Base-by-base conservation (phyloP, 495 filamentous ascomycete genomes). In the Podospora bellae-mahoneyi region DNA sequence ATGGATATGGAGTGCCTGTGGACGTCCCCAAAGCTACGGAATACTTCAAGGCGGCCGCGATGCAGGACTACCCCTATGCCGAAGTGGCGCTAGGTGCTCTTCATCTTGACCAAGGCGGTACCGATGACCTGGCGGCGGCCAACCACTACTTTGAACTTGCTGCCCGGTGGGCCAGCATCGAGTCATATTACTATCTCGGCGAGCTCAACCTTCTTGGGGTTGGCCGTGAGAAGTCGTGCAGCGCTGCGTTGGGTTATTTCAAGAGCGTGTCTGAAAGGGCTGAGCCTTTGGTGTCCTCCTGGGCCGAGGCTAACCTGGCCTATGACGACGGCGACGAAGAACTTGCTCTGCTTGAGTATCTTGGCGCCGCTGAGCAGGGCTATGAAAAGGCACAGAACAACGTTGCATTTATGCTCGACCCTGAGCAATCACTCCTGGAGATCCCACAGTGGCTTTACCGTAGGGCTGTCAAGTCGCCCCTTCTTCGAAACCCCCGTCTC, bases 291-390 rank as follows among this genome's bases (percentile, higher is more conserved):
- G 89, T 96, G 54, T 93, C 92, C 1, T 90, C 93, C 5, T 92
- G 97, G 78, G 80, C 82, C 9, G 94, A 97, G 77, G 91, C 96
- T 2, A 97, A 97, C 71, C 78, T 84, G 34, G 94, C 93, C 0
- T 96, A 90, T 75, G 89, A 93, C 59, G 83, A 86, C 27, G 93
- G 93, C n/a, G 91, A 97, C 71, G 81, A 85, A n/a, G 94, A 97
- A 69, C 82, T 88, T 20, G 95, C 96, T 10, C 82, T 98, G 32
- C 83, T 97, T 16, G 86, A 89, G 28, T 93, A 93, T 69, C 89
- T 98, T 80, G 91, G 94, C 84, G 94, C 93, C 1, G 95, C 95
- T 1, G 95, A 99, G 75, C 96, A 98, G 79, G 95, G 95, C 13
- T 97, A 97, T 72, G 95, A 99, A 76, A 85, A 86, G 69, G 93